Conservation (phyloP, 2,329 filamentous ascomycete species). For the Aspergillus pseudotamarii region DNA sequence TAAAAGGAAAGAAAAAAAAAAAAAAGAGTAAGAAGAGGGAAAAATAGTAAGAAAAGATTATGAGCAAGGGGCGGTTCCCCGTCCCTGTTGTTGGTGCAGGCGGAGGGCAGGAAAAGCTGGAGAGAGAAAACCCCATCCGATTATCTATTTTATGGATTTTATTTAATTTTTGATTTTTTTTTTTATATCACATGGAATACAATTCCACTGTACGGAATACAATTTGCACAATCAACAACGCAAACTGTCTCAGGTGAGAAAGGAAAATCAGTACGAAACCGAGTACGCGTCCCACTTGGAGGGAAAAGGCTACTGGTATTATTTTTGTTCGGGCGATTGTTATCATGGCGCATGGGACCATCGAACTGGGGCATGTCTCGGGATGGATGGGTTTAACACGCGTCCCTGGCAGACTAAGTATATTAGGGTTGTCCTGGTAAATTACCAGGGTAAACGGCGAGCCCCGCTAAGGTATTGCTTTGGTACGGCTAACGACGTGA, state of each 20-base stretch:
- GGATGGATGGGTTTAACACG: constrained; percentile 6
- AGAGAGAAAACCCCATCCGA: too few species aligned
- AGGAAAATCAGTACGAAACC: neutral
- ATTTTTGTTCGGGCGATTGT: constrained; percentile 1
- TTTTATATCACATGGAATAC: neutral
- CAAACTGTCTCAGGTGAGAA: neutral
- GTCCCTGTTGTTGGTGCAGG: neutral
- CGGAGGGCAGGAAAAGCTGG: too few species aligned
- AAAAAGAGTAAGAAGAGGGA: too few species aligned
- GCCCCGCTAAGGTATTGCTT: neutral
- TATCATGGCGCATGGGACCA: neutral
- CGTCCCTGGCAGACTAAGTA: neutral
- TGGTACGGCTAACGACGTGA: neutral
- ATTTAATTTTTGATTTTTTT: neutral
- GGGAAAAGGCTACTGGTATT: neutral
- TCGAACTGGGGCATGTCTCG: constrained; percentile 12
- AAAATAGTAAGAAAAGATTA: neutral
- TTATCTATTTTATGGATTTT: too few species aligned
- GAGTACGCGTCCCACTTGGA: neutral
- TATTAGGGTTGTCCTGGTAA: neutral
- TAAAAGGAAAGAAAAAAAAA: neutral
- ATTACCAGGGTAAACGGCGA: constrained; percentile 2
- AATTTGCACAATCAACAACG: neutral
- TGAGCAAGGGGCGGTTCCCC: neutral
- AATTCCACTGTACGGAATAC: neutral